Evolutionary conservation across 495 filamentous ascomycete genomes (phyloP), one percentile per base, ranked within the genome.

Genomic region (Lindgomyces ingoldianus): DNA sequence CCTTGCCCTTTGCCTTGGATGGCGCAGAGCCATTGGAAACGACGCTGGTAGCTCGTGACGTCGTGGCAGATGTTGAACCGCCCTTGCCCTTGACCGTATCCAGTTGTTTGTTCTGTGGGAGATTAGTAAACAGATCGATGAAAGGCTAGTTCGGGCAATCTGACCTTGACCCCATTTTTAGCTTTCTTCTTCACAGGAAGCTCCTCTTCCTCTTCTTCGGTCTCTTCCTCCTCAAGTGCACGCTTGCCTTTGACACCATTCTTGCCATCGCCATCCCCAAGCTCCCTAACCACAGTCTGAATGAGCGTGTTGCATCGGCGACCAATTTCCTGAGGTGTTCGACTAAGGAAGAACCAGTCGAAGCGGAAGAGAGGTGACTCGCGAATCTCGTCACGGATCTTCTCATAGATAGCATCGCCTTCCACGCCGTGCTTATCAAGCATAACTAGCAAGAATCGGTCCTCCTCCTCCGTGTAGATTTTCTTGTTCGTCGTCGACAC

Each of bases 401-500:
- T 71, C 66, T 79, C 76, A 57, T 74, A 74, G 62, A 77, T 60
- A 18, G 59, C 67, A 54, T 77, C 76, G 42, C 68, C 67, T 55
- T 79, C 76, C 9, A 98, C 84, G 19, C 95, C 95, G 70, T 89
- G 89, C 75, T 86, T 87, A 74, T 99, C 91, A 2, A 99, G 77
- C 78, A 96, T 89, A 39, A 98, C 93, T 27, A 99, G 81, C 51
- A 99, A 80, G 77, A 99, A 99, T 11, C 95, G 86, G 71, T 99
- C 95, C 76, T 99, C 95, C 72, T 99, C 95, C 72, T 98, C 95
- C 0, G 94, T 97, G 72, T 99, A 99, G 4, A 98, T 91, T 79
- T 98, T 98, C 81, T 99, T 99, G 80, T 99, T 99, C 49, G 95
- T 99, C 2, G 95, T 99, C 1, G 91, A 96, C 21, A 99, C 94